Conservation (phyloP, 163 green algal species). For the Scenedesmus sp. region DNA sequence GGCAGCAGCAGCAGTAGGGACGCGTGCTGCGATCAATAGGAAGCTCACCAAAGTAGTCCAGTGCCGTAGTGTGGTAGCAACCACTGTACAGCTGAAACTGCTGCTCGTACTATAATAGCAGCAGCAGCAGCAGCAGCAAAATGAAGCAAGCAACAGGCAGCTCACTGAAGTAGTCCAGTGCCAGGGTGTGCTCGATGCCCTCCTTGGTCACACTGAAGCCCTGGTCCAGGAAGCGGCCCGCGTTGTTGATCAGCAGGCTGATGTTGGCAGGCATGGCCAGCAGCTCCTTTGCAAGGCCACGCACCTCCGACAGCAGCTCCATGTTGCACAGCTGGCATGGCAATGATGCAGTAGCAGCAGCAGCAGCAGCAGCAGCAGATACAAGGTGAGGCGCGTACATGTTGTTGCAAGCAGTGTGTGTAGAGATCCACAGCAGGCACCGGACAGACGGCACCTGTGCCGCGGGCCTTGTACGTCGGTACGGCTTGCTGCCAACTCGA, state of each 20-base stretch:
- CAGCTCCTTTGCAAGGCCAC: constrained; percentile 15
- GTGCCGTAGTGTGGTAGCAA: too few species aligned
- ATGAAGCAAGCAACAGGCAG: background rate
- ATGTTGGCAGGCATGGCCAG: constrained; percentile 15
- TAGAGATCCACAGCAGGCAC: too few species aligned
- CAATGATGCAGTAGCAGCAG: background rate
- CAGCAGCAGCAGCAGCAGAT: background rate
- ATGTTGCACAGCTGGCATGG: constrained; percentile 33
- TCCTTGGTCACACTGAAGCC: constrained; percentile 18
- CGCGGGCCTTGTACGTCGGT: too few species aligned
- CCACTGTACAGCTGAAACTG: background rate
- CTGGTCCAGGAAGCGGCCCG: constrained; percentile 28
- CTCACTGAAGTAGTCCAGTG: constrained; percentile 37
- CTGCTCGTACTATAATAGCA: background rate
- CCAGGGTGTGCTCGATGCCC: constrained; percentile 44
- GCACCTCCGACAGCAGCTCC: constrained; percentile 35
- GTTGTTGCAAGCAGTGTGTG: too few species aligned
- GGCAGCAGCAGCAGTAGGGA: background rate
- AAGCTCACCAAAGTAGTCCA: too few species aligned
- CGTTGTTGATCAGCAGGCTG: constrained; percentile 45
- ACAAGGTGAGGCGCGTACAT: too few species aligned
- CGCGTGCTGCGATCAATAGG: background rate
- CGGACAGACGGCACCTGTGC: too few species aligned
- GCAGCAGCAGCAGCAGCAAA: background rate
- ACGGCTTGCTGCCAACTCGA: background rate